phyloP scores from a whole-genome alignment of 345 rosid genomes.

The Sisymbrium altissimum region DNA sequence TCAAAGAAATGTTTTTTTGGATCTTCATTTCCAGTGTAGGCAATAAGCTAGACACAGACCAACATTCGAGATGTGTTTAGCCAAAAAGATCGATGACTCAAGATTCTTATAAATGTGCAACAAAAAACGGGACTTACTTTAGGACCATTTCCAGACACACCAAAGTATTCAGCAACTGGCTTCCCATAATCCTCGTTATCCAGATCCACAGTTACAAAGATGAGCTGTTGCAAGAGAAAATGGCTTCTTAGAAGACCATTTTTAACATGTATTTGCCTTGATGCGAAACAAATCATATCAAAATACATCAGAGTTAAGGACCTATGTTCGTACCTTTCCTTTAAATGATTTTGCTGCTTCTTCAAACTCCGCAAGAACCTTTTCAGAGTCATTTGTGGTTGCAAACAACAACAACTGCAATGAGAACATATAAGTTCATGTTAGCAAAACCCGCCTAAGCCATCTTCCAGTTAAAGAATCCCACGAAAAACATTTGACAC shows the following conservation, averaged over 20 bases:
- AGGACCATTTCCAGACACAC: conserved; percentile 64
- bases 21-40: conserved; percentile 86
- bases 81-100: neutral
- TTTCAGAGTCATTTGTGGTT: conserved; percentile 62
- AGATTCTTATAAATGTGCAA: neutral
- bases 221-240: conserved; percentile 53
- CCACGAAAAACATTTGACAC: neutral
- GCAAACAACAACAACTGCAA: conserved; percentile 77
- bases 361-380: conserved; percentile 55
- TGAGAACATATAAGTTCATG: conserved; percentile 8
- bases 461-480: neutral
- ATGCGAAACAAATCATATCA: neutral
- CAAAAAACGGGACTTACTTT: conserved; percentile 36
- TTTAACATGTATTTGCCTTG: neutral
- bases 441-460: conserved; percentile 2
- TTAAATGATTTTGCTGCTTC: conserved; percentile 86
- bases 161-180: conserved; percentile 95
- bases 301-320: neutral
- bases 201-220: conserved; percentile 82
- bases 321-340: conserved; percentile 65
- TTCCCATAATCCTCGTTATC: conserved; percentile 90
- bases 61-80: neutral
- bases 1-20: conserved; percentile 61
- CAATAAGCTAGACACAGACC: conserved; percentile 57
- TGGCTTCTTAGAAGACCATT: neutral